Percentiles rank a stretch among this genome's conserved stretches.
phyloP scores from a whole-genome alignment of 768 basidiomycete genomes.

The Clathrus columnatus region DNA sequence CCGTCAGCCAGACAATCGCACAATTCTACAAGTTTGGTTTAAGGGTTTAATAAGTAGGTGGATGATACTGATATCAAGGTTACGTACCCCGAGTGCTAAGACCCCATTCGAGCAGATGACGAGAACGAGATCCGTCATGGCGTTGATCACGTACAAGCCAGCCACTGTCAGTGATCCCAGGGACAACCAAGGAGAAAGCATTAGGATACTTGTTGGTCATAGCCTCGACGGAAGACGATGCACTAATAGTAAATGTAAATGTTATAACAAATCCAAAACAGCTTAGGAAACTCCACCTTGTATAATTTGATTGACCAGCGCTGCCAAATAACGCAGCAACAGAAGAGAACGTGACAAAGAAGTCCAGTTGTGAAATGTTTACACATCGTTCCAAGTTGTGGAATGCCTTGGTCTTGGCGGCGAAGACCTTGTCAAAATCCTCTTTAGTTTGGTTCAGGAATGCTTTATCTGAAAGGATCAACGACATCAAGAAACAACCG shows the following conservation, averaged over 20 bases:
- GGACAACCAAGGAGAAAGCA: constrained; percentile 25
- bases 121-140: neutral
- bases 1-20: neutral
- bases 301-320: constrained; percentile 15
- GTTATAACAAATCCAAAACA: neutral
- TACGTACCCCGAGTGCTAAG: neutral
- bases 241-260: constrained; percentile 15
- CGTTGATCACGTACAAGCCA: neutral
- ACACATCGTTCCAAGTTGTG: constrained; percentile 2
- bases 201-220: constrained; percentile 19
- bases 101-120: neutral
- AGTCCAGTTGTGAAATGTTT: constrained; percentile 11
- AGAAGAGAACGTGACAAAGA: constrained; percentile 17
- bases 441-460: constrained; percentile 14
- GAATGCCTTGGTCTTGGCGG: constrained; percentile 11
- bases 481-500: constrained; percentile 15
- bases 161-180: constrained; percentile 23
- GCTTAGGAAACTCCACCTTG: neutral
- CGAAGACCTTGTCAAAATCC: constrained; percentile 5
- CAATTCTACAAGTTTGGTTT: neutral
- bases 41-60: neutral
- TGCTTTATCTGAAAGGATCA: constrained; percentile 9
- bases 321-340: constrained; percentile 14
- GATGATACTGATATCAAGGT: neutral
- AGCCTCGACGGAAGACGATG: constrained; percentile 24